Evolutionary conservation across 2,329 filamentous ascomycete genomes (phyloP), one percentile per base, ranked within the genome.

Genomic region (Penicillium sp.): DNA sequence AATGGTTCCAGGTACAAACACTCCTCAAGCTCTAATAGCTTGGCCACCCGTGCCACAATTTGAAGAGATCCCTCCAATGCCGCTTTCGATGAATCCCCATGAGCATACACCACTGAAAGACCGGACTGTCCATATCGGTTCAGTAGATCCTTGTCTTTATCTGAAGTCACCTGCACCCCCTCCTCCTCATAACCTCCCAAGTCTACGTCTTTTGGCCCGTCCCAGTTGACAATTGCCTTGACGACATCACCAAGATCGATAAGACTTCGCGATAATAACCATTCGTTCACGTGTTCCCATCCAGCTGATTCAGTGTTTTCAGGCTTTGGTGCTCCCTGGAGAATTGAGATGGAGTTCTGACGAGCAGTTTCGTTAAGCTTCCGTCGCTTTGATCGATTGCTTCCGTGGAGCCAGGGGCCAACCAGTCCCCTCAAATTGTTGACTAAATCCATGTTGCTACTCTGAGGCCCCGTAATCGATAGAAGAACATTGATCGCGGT

Each of bases 341-440:
- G 38, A 9, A 57, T 42, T 3, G 56, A 47, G n/a, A 64, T 54
- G 4, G 55, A 59, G 23, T 47, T 55, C 17, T 46, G 51, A 28
- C 45, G 51, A 1, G 52, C 49, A 3, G 45, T 40, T 38, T 61
- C 53, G 17, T 66, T 65, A 10, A 74, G 54, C 47, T 66, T 74
- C 39, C 73, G 68, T 42, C 75, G 65, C 60, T 80, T 80, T 20
- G 71, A 65, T 15, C 71, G 66, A 23, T 62, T 71, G 35, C 70
- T 67, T 10, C 79, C 79, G 53, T 75, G 77, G 48, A 81, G 73
- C 79, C 79, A 82, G 8, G 79, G 77, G 3, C 76, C 75, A 25
- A 81, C 70, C 14, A 82, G 59, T 3, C 74, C 70, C 46, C 73
- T 72, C 26, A 82, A 48, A 48, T 82, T 79, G 38, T 74, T 66